phyloP scores from a whole-genome alignment of 306 rosid genomes.

The Sicyos baderoa region DNA sequence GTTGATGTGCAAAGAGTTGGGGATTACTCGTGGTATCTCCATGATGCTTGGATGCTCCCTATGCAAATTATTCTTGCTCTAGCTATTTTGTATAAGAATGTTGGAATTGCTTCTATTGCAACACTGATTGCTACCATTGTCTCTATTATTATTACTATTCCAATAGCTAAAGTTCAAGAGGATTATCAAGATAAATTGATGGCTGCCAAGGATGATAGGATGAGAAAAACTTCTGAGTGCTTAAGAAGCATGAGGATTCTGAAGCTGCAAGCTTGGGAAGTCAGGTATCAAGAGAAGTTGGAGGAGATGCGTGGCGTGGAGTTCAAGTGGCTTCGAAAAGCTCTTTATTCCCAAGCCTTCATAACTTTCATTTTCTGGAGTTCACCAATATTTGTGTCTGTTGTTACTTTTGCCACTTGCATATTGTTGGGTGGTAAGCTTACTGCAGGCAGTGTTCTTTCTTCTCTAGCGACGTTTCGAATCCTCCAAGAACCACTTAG shows the following conservation, averaged over 20 bases:
- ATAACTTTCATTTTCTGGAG: slow-evolving; percentile 99
- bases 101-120: slow-evolving; percentile 86
- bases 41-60: slow-evolving; percentile 99
- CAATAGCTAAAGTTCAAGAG: slow-evolving; percentile 79
- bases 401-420: slow-evolving; percentile 76
- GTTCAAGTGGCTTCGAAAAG: slow-evolving; percentile 88
- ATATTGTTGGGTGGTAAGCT: slow-evolving; percentile 75
- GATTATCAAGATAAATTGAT: slow-evolving; percentile 87
- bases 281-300: slow-evolving; percentile 55
- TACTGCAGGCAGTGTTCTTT: slow-evolving; percentile 94
- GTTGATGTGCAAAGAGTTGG: slow-evolving; percentile 96
- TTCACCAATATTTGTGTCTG: slow-evolving; percentile 97
- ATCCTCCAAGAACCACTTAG: slow-evolving; percentile 98
- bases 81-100: slow-evolving; percentile 88
- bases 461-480: slow-evolving; percentile 97
- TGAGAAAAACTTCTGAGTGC: slow-evolving; percentile 96
- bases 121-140: slow-evolving; percentile 84
- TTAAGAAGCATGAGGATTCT: slow-evolving; percentile 94
- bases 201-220: slow-evolving; percentile 97
- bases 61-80: slow-evolving; percentile 90
- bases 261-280: slow-evolving; percentile 99
- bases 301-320: slow-evolving; percentile 95
- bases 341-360: slow-evolving; percentile 94
- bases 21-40: slow-evolving; percentile 95
- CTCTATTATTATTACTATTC: slow-evolving; percentile 76